Evolutionary conservation across 495 filamentous ascomycete species (phyloP), one percentile per base, ranked within the genome.

Genomic region (Daldinia bambusicola): DNA sequence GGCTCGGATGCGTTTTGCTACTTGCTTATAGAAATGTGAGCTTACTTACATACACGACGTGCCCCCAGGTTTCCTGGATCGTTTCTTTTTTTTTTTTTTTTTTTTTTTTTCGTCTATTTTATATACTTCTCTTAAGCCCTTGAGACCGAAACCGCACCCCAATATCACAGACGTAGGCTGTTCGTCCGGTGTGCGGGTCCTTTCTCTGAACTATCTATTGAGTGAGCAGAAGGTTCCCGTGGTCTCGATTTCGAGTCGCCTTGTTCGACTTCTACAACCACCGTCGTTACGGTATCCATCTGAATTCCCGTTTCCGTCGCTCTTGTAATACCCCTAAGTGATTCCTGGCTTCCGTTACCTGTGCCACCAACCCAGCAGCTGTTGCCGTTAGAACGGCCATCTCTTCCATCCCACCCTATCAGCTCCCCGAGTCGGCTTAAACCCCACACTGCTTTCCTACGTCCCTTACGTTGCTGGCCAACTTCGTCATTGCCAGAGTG

Each of bases 221-320:
- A 72, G 32, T 65, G 64, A 37, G 64, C 63, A 12, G 65, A 72
- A 30, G 60, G 60, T 36, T 72, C 64, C 20, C 70, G 65, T 16
- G 70, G 65, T 36, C 70, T 65, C 10, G 69, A 56, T n/a, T 72
- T 66, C n/a, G 43, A 37, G 34, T 61, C 32, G 20, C 57, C 65
- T 12, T 63, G 60, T 26, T 67, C 64, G 6, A 61, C 60, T 45
- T 83, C 81, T 9, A 83, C 76, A 0, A 78, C 77, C 8, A 83
- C 80, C 13, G 59, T 80, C 30, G 81, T 83, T 2, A 81, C 78
- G 7, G 77, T 78, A 67, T 83, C 81, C 75, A 79, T 78, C 72
- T 83, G 80, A 32, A 83, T 83, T 1, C 79, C 80, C 40, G 75
- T 75, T 41, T 72, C 77, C 43, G 30, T 64, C 56, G 45, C 55